Evolutionary conservation across 768 basidiomycete genomes (phyloP).

Genomic region (Arthromyces matolae): DNA sequence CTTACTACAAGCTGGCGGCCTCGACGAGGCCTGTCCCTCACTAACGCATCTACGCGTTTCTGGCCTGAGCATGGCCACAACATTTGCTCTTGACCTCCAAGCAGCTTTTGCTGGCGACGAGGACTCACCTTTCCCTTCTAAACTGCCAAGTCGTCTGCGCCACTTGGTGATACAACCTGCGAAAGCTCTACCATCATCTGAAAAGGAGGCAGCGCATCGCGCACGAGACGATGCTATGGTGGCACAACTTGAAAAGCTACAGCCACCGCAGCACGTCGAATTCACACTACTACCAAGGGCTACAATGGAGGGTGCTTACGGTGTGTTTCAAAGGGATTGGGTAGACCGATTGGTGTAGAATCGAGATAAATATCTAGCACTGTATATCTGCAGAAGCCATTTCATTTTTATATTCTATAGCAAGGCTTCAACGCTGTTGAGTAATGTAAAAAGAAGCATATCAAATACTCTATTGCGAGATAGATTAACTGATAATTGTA

Average conservation of each 20-base stretch:
- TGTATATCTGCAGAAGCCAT: background rate
- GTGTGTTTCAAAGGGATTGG: conserved; percentile 20
- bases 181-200: conserved; percentile 11
- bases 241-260: conserved; percentile 19
- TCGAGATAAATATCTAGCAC: background rate
- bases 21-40: conserved; percentile 37
- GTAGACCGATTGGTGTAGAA: conserved; percentile 14
- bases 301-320: background rate
- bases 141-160: conserved; percentile 23
- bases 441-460: background rate
- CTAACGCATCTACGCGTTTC: conserved; percentile 38
- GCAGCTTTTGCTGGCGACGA: conserved; percentile 24
- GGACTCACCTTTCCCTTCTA: conserved; percentile 18
- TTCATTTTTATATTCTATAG: too few species aligned
- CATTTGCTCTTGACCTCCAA: conserved; percentile 40
- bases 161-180: conserved; percentile 28
- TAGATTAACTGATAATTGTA: too few species aligned
- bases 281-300: conserved; percentile 11
- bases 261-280: conserved; percentile 4
- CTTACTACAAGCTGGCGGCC: conserved; percentile 34
- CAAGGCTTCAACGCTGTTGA: too few species aligned
- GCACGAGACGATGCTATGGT: conserved; percentile 30
- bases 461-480: background rate
- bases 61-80: conserved; percentile 38
- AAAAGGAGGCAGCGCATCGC: conserved; percentile 10